Evolutionary conservation across 257 asterid species (phyloP), one percentile per base, ranked within the genome.

Genomic region (Solanum chilense): DNA sequence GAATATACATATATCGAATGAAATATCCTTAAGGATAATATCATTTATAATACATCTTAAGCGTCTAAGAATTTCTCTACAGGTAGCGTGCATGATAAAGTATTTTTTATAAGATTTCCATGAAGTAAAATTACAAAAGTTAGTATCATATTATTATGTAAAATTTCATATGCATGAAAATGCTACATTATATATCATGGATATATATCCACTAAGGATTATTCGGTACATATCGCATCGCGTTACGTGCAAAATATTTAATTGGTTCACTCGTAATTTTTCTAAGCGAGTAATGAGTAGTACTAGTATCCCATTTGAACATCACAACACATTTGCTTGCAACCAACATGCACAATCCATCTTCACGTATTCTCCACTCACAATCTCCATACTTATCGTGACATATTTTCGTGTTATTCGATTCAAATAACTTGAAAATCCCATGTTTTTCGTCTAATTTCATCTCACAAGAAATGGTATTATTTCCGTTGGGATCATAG

Each of bases 1-100:
- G 13, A 58, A 58, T 58, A 8, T 37, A 37, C 0, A 37, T 0
- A 60, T 60, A 60, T 10, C 3, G 1, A 3, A 5, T 21, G 14
- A 23, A 18, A 52, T 18, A 52, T 52, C 0, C 23, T 52, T 0
- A 2, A 6, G 14, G 3, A 60, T 2, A 60, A 4, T 60, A 0
- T 3, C 0, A 56, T 20, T 56, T 45, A 45, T 47, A 9, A 9
- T 13, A 49, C 60, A 1, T 0, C 9, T 49, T 15, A 37, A 37
- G 21, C 3, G 2, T 49, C 2, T 9, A 49, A 49, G 1, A 49
- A 49, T 49, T 47, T 49, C 60, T 15, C 21, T 49, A 15, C 23
- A 6, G 2, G 0, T 15, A 15, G 9, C 1, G 9, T 49, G 9
- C 1, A 3, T 49, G 60, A 49, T 49, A 49, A 49, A 49, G 9